A percentile compares a stretch with the other conserved stretches of the same genome.
phyloP scores from a whole-genome alignment of 345 rosid species.

The Sonneratia alba region DNA sequence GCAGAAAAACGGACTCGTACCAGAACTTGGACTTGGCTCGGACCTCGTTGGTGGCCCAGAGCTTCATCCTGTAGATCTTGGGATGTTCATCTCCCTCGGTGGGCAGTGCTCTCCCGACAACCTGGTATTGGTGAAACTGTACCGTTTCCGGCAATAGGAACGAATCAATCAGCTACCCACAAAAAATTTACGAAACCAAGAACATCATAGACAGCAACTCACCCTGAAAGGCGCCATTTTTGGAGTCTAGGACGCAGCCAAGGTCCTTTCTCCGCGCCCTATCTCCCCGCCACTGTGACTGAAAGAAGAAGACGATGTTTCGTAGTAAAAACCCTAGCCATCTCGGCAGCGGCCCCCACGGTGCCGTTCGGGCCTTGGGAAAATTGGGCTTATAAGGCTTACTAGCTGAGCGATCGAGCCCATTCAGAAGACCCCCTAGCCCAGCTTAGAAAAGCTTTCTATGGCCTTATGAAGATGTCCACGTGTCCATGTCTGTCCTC shows the following conservation, averaged over 20 bases:
- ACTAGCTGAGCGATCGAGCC: too few species aligned
- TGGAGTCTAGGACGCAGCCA: background rate
- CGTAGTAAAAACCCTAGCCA: background rate
- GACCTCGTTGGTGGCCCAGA: conserved; percentile 17
- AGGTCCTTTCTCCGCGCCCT: background rate
- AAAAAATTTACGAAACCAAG: too few species aligned
- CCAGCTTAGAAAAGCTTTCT: too few species aligned
- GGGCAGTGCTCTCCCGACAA: conserved; percentile 13
- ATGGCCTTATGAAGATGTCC: too few species aligned
- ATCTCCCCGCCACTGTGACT: too few species aligned
- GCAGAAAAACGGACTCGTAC: background rate
- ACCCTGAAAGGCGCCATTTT: conserved; percentile 12
- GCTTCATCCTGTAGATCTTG: conserved; percentile 18
- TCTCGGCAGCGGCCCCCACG: background rate
- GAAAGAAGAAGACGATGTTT: background rate
- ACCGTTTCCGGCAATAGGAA: background rate
- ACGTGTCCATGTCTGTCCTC: too few species aligned
- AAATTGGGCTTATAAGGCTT: too few species aligned
- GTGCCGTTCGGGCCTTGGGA: too few species aligned
- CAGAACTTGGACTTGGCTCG: conserved; percentile 17
- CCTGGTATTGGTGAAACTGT: conserved; percentile 19
- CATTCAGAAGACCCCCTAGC: too few species aligned
- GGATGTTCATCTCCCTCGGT: conserved; percentile 15
- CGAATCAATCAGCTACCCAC: background rate
- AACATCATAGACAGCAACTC: background rate